Percentiles rank a stretch among this genome's conserved stretches.
These are phyloP conservation scores for Phyllosticta citriasiana DNA, from an alignment of 2,329 filamentous ascomycete genomes.

Conservation along the genomic window DNA sequence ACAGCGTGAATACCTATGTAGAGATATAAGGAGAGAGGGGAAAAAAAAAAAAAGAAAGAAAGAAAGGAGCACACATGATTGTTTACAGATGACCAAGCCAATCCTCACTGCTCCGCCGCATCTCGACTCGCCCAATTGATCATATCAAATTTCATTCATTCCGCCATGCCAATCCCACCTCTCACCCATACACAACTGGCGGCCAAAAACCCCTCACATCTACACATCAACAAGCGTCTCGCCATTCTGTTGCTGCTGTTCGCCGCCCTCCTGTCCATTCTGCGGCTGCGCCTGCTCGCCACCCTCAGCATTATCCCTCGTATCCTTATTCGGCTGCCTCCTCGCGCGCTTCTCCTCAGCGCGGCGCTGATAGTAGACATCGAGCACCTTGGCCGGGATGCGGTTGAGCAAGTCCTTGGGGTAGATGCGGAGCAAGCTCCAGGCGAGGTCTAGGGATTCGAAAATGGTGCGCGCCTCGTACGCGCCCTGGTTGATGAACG, in stretches of 20 bases:
- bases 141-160: too few species aligned
- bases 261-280: background rate
- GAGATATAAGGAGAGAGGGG: too few species aligned
- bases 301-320: conserved; percentile 31
- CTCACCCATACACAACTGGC: background rate
- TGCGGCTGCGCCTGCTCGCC: conserved; percentile 4
- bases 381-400: conserved; percentile 44
- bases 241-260: background rate
- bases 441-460: conserved; percentile 91
- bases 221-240: conserved; percentile 8
- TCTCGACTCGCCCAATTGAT: background rate
- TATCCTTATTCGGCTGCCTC: conserved; percentile 31
- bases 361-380: conserved; percentile 41
- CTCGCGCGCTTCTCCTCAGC: conserved; percentile 23
- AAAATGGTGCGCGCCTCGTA: conserved; percentile 89
- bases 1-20: too few species aligned
- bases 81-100: background rate
- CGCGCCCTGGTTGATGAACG: conserved; percentile 82
- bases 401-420: conserved; percentile 97
- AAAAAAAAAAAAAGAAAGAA: too few species aligned
- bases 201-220: background rate
- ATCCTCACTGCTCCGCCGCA: background rate
- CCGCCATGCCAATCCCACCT: too few species aligned
- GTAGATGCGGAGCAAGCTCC: conserved; percentile 93
- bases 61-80: background rate